phyloP scores from a whole-genome alignment of 441 rosid genomes.

The Erodium trifolium region DNA sequence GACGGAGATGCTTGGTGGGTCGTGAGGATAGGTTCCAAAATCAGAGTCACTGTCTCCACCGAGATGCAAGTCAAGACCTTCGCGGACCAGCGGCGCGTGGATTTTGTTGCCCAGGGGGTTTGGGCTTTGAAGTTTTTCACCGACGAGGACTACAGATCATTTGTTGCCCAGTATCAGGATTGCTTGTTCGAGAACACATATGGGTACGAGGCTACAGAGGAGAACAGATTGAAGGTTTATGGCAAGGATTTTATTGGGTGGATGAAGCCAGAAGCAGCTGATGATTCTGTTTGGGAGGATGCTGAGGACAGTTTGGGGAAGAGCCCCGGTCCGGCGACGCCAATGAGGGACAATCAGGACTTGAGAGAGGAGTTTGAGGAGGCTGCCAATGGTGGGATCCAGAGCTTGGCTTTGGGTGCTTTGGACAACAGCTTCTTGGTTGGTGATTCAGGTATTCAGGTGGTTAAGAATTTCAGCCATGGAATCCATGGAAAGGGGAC shows the following conservation, averaged over 20 bases:
- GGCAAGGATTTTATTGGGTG: slow-evolving; percentile 92
- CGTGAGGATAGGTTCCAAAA: slow-evolving; percentile 58
- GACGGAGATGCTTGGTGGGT: slow-evolving; percentile 55
- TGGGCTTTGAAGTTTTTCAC: slow-evolving; percentile 78
- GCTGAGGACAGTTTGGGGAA: slow-evolving; percentile 58
- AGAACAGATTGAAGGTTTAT: slow-evolving; percentile 60
- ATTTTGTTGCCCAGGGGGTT: slow-evolving; percentile 74
- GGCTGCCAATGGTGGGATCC: slow-evolving; percentile 76
- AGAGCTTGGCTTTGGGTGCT: slow-evolving; percentile 94
- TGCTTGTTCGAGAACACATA: slow-evolving; percentile 84
- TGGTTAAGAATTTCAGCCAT: slow-evolving; percentile 79
- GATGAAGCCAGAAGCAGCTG: slow-evolving; percentile 86
- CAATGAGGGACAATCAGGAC: slow-evolving; percentile 52
- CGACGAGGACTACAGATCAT: slow-evolving; percentile 44
- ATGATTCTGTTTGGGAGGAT: slow-evolving; percentile 97
- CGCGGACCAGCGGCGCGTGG: slow-evolving; percentile 74
- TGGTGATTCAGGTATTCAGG: slow-evolving; percentile 83
- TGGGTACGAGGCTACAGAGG: slow-evolving; percentile 66
- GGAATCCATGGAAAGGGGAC: slow-evolving; percentile 95
- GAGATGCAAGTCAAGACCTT: slow-evolving; percentile 68
- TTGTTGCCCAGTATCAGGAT: slow-evolving; percentile 43
- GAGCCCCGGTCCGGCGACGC: slow-evolving; percentile 53
- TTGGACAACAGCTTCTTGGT: slow-evolving; percentile 93
- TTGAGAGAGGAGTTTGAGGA: slow-evolving; percentile 87
- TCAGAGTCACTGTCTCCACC: slow-evolving; percentile 49